A percentile compares a stretch with the other conserved stretches of the same genome.
Conservation (phyloP, 2,329 filamentous ascomycete genomes). For the Curvularia eragrostidis region DNA sequence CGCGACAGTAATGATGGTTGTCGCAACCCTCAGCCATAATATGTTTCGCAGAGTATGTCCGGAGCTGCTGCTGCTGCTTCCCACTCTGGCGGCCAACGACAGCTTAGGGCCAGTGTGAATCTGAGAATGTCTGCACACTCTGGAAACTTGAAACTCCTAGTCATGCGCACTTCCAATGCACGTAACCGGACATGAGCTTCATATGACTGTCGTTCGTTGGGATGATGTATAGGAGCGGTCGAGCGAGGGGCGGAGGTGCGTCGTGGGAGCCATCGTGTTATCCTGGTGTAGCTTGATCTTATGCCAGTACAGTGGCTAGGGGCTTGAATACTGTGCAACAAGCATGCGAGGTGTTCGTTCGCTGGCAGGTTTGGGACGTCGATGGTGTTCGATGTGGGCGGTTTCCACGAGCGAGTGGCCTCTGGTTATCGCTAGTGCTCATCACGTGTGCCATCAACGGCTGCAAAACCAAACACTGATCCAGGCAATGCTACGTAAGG, state of each 20-base stretch:
- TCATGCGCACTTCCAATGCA: not conserved
- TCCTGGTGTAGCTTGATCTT: not conserved
- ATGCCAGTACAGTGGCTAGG: not conserved
- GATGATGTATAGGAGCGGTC: constrained; percentile 15
- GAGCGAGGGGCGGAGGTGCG: constrained; percentile 32
- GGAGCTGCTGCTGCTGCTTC: constrained; percentile 8
- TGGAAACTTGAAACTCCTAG: not conserved
- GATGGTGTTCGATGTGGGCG: constrained; percentile 20
- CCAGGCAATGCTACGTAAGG: not conserved
- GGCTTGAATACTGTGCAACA: not conserved
- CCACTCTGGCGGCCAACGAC: not conserved
- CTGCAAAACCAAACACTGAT: constrained; percentile 10
- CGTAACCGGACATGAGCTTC: not conserved
- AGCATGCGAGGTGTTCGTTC: not conserved
- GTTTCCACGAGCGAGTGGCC: constrained; percentile 18
- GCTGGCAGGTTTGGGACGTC: constrained; percentile 10
- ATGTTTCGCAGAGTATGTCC: not conserved
- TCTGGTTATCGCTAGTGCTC: constrained; percentile 25
- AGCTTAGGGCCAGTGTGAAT: not conserved
- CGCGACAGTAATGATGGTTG: not conserved
- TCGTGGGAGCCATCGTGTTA: constrained; percentile 12
- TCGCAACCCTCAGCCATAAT: not conserved
- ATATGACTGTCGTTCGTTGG: constrained; percentile 8
- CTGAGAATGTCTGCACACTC: not conserved
- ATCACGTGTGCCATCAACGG: constrained; percentile 24